Conservation (phyloP, 345 rosid species). For the Salix udensis region DNA sequence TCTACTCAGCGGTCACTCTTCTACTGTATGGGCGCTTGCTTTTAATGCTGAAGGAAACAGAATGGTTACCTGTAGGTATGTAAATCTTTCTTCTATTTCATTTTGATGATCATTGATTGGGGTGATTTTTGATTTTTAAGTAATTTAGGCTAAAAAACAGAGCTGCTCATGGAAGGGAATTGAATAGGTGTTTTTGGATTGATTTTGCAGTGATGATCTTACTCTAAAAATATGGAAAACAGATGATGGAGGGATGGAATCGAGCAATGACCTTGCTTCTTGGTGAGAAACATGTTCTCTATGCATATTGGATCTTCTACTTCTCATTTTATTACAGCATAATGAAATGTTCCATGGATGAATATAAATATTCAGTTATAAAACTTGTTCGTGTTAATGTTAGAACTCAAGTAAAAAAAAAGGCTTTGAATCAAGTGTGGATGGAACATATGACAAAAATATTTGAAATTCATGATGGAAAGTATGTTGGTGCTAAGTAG, state of each 20-base stretch:
- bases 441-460: too few relatives aligned
- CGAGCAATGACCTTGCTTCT: conserved; percentile 64
- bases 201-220: conserved; percentile 84
- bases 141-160: background rate
- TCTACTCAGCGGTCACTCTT: conserved; percentile 74
- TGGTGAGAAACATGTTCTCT: conserved; percentile 50
- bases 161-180: background rate
- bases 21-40: conserved; percentile 83
- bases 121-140: background rate
- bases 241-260: conserved; percentile 48
- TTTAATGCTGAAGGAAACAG: conserved; percentile 79
- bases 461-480: background rate
- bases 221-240: conserved; percentile 83
- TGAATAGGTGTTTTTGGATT: conserved; percentile 15
- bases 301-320: conserved; percentile 8
- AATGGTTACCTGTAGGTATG: conserved; percentile 92
- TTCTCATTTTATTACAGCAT: background rate
- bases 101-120: background rate
- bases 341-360: background rate
- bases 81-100: background rate
- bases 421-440: too few relatives aligned
- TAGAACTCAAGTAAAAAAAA: too few relatives aligned
- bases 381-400: too few relatives aligned
- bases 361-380: too few relatives aligned
- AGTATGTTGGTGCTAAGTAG: background rate